Conservation (phyloP, 768 basidiomycete species). For the Naganishia antarctica region DNA sequence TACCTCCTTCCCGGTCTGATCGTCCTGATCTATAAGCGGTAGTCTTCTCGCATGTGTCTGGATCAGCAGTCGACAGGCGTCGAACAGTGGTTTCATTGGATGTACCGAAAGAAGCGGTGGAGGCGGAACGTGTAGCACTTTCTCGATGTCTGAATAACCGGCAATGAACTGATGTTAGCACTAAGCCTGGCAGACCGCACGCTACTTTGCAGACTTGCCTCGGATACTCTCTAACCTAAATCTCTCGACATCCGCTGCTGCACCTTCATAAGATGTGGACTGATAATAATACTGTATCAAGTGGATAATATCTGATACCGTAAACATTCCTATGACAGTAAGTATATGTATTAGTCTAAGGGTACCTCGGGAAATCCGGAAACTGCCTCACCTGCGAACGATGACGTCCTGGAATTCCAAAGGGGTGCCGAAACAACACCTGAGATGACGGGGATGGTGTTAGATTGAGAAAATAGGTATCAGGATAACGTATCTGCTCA, state of each 20-base stretch:
- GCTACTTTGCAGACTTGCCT: constrained; percentile 56
- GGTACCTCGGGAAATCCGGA: too few species aligned
- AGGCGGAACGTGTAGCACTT: constrained; percentile 79
- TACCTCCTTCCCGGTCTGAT: constrained; percentile 89
- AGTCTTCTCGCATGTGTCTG: constrained; percentile 91
- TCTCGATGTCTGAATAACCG: constrained; percentile 73
- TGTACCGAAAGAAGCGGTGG: constrained; percentile 86
- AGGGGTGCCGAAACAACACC: constrained; percentile 96
- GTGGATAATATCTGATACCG: constrained; percentile 97
- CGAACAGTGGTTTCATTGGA: constrained; percentile 78
- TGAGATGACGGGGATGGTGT: constrained; percentile 45
- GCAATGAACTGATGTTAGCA: background rate
- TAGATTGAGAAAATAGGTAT: background rate
- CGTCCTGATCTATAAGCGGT: constrained; percentile 86
- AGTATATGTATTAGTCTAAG: too few species aligned
- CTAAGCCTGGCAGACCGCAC: background rate
- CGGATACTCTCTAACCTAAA: constrained; percentile 82
- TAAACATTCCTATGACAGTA: constrained; percentile 75
- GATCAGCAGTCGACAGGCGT: constrained; percentile 82
- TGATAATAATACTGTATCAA: constrained; percentile 98
- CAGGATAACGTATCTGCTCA: constrained; percentile 32
- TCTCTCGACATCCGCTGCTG: constrained; percentile 82
- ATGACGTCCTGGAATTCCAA: constrained; percentile 91
- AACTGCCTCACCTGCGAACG: constrained; percentile 66
- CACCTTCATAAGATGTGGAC: constrained; percentile 73